Evolutionary conservation across 768 basidiomycete genomes (phyloP), one percentile per base, ranked within the genome.

Genomic region (Suillus luteus): DNA sequence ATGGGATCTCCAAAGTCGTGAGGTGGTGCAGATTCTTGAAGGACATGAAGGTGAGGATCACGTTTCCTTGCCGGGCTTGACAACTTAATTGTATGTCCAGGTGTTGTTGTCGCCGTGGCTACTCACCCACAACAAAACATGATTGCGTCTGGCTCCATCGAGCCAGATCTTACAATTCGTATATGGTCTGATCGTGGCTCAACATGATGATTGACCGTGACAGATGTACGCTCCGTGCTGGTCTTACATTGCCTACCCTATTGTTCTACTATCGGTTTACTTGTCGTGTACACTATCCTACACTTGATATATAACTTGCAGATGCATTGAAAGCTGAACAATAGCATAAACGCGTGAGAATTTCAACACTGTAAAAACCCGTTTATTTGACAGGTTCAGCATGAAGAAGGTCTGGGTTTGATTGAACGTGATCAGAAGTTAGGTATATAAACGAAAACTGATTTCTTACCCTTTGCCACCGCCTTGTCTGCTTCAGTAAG

Each of bases 1-100:
- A 10, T 96, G 95, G 93, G 95, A 98, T 73, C 72, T 98, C 37
- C 93, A 95, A 71, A 91, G 87, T 8, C 82, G 92, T n/a, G 86
- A 92, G 71, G 82, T 95, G 55, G 89, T 94, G 31, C 94, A 96
- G 71, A 80, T 87, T 5, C 80, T 91, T 58, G 86, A 92, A 67
- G 89, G 88, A 5, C 94, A 95, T 75, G 81, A 80, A 40, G 92
- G 90, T 89, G 60, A 55, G 80, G 66, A 48, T n/a, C 22, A 8
- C 9, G 3, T 24, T 66, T 49, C 48, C 24, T 38, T 31, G 57
- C 33, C 17, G 38, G n/a, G 52, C 43, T 33, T 46, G 19, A 37
- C 17, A 33, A 35, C 52, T 59, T 11, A 41, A 59, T 22, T 59
- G 31, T 31, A 17, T 60, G 22, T 38, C 4, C 33, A 65, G 64